Evolutionary conservation across 306 rosid genomes (phyloP), one percentile per base, ranked within the genome.

Genomic region (Trifolium dubium): DNA sequence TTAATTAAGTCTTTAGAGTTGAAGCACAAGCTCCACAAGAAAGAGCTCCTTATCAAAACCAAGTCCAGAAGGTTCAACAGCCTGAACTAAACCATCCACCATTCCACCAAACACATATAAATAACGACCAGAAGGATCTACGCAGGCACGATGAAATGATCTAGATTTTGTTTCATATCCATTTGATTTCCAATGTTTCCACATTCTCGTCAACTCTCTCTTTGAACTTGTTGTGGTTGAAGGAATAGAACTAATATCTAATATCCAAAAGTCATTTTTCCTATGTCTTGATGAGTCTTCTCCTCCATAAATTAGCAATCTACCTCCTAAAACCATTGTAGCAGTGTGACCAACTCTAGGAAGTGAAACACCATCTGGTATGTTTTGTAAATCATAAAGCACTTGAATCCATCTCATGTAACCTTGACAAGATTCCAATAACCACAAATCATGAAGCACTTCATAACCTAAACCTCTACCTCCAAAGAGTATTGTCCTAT

Each of bases 291-390:
- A 74, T 9, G 98, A 84, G 70, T 89, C 96, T 79, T 92, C 98
- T 61, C 98, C 98, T 61, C 98, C 98, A 77, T 86, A 83, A 34
- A 93, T 89, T 7, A 93, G 84, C 72, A 93, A 71, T 56, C 90
- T 83, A 7, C 92, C 94, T 68, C 98, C 98, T 66, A 93, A 79
- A 76, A 89, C 86, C 79, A 82, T 74, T 28, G 95, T 91, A 30
- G 97, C 97, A 4, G 92, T 88, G 83, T 92, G 98, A 53, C 98
- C 98, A 61, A 92, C 98, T 81, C 98, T 81, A 1, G 93, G 88
- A 40, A 93, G 93, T 61, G 97, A 89, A 80, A 64, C 86, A 78
- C 96, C 92, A 73, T 80, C 75, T 6, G 90, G 87, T 79, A 89
- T 77, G 78, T 77, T 81, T 58, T 78, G 90, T 18, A 81, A 67